Conservation (phyloP, 495 filamentous ascomycete genomes). For the Tuber microsphaerosporum region DNA sequence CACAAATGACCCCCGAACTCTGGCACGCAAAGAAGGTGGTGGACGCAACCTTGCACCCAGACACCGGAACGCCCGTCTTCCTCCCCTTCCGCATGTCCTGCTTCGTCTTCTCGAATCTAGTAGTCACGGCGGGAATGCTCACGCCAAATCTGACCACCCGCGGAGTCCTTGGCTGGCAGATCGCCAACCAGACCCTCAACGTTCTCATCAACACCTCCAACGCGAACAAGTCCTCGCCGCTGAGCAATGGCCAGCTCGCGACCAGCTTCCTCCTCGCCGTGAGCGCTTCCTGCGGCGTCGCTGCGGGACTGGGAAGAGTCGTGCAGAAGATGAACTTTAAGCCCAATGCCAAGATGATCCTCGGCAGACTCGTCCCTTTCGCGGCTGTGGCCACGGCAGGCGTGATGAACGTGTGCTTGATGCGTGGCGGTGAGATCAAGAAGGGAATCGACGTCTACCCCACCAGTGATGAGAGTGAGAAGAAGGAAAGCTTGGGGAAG, state of each 20-base stretch:
- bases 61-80: constrained; percentile 85
- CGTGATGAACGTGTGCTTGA: constrained; percentile 90
- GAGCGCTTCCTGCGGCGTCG: constrained; percentile 83
- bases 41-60: constrained; percentile 91
- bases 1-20: constrained; percentile 74
- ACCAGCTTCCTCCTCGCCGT: constrained; percentile 91
- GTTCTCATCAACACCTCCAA: constrained; percentile 96
- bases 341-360: constrained; percentile 57
- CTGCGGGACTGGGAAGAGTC: constrained; percentile 80
- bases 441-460: constrained; percentile 89
- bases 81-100: constrained; percentile 95
- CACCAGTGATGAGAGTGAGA: constrained; percentile 4
- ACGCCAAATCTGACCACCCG: constrained; percentile 74
- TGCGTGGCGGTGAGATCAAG: constrained; percentile 92
- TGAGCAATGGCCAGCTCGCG: constrained; percentile 68
- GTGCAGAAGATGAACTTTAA: constrained; percentile 68
- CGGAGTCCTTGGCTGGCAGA: constrained; percentile 89
- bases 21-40: constrained; percentile 96
- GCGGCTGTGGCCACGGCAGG: constrained; percentile 86
- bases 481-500: constrained; percentile 56
- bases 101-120: constrained; percentile 86
- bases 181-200: constrained; percentile 94
- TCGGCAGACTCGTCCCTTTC: constrained; percentile 83
- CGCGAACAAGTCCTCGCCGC: constrained; percentile 88
- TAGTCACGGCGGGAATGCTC: constrained; percentile 97